Conservation (phyloP, 371 early-diverging fungal genomes). For the Chytridium lagenaria region DNA sequence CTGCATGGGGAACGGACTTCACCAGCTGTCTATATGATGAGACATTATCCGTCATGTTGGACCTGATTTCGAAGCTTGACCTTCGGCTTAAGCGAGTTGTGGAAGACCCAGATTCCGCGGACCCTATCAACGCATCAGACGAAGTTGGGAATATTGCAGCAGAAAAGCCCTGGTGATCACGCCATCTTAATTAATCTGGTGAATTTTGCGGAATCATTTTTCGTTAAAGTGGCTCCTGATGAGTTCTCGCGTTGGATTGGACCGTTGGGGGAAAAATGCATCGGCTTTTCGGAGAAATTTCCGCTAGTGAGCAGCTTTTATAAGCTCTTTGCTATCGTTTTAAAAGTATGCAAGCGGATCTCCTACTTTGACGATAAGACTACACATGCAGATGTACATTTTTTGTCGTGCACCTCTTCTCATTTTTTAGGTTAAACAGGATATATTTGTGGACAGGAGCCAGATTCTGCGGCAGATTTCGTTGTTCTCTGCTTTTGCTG, state of each 20-base stretch:
- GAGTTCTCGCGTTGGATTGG: constrained; percentile 68
- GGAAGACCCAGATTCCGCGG: constrained; percentile 7
- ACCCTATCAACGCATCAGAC: not conserved
- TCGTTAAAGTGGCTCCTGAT: constrained; percentile 54
- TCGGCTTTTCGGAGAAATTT: constrained; percentile 59
- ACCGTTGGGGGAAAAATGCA: constrained; percentile 58
- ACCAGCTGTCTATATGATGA: not conserved
- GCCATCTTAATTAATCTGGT: constrained; percentile 71
- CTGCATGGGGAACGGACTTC: not conserved
- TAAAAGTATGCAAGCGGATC: constrained; percentile 43
- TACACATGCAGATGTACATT: too few relatives aligned
- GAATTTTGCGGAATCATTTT: constrained; percentile 67
- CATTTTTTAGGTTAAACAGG: too few relatives aligned
- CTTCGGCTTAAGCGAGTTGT: constrained; percentile 9
- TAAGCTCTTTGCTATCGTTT: constrained; percentile 64
- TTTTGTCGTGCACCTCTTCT: too few relatives aligned
- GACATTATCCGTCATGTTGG: not conserved
- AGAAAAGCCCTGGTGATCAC: constrained; percentile 70
- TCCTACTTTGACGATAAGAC: not conserved
- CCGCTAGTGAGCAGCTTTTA: constrained; percentile 80
- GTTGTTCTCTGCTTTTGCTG: constrained; percentile 32
- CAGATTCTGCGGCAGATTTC: not conserved
- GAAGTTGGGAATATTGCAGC: constrained; percentile 54
- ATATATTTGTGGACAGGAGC: not conserved
- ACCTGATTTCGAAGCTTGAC: not conserved